A percentile compares a stretch with the other conserved stretches of the same genome.
Evolutionary conservation across 805 yeast genomes (phyloP).

Genomic region (Kodamaea kaohsiungensis): DNA sequence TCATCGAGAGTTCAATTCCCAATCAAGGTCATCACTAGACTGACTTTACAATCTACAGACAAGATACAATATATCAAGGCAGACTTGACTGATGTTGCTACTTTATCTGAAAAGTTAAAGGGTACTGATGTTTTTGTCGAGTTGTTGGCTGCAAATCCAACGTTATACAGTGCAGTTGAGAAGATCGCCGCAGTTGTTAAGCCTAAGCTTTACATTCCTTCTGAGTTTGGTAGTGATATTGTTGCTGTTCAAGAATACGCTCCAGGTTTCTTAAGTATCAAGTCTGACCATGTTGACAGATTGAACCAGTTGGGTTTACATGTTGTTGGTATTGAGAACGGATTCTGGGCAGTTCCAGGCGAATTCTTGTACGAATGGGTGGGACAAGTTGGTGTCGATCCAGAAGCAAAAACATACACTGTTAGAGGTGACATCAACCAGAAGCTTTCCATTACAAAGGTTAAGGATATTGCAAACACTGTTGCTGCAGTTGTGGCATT

Average conservation of each 20-base stretch:
- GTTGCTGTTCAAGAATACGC: constrained; percentile 23
- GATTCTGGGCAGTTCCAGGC: constrained; percentile 38
- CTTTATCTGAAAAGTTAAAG: constrained; percentile 37
- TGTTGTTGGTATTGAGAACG: constrained; percentile 44
- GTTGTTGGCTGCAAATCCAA: constrained; percentile 35
- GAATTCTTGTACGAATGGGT: constrained; percentile 34
- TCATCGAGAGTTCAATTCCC: constrained; percentile 41
- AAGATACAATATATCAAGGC: constrained; percentile 40
- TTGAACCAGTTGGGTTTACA: constrained; percentile 48
- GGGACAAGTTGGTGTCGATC: constrained; percentile 40
- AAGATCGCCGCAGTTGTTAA: constrained; percentile 39
- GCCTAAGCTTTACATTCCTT: constrained; percentile 56
- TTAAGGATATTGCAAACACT: constrained; percentile 21
- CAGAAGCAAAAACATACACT: constrained; percentile 32
- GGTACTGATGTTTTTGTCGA: constrained; percentile 55
- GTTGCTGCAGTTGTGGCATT: constrained; percentile 18
- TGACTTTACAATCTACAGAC: constrained; percentile 31
- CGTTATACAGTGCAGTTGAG: constrained; percentile 33
- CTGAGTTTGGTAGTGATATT: constrained; percentile 58
- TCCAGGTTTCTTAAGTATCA: constrained; percentile 36
- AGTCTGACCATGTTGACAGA: constrained; percentile 35
- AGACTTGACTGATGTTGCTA: constrained; percentile 22
- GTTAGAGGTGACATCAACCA: constrained; percentile 43
- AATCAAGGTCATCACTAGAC: constrained; percentile 50
- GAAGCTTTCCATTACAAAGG: constrained; percentile 34